Conservation (phyloP, 345 rosid genomes). For the Linum usitatissimum region DNA sequence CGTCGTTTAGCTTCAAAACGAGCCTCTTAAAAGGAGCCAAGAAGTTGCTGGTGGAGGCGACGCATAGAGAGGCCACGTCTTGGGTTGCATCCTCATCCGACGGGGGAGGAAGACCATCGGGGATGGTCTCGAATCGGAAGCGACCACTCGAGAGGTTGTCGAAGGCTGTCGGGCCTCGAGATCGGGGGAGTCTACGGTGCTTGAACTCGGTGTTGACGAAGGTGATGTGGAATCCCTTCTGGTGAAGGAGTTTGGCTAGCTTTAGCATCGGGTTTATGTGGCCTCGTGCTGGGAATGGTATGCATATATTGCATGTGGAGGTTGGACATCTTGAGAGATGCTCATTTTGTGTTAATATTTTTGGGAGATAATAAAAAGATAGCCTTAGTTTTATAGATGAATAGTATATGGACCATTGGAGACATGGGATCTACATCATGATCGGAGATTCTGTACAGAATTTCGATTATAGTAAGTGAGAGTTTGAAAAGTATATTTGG, state of each 20-base stretch:
- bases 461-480: no score
- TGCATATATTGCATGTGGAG: neutral
- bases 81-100: neutral
- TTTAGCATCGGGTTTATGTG: neutral
- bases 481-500: no score
- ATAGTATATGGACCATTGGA: no score
- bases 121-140: conserved; percentile 5
- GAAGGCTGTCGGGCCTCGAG: neutral
- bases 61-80: neutral
- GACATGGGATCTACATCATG: no score
- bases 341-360: neutral
- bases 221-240: neutral
- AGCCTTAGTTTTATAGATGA: no score
- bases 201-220: neutral
- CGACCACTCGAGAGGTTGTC: neutral
- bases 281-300: neutral
- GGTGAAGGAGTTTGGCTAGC: neutral
- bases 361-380: no score
- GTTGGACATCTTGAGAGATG: neutral
- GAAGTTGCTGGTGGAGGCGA: neutral
- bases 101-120: neutral
- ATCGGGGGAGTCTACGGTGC: neutral
- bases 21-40: neutral
- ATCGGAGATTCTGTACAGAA: no score
- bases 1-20: neutral